phyloP scores from a whole-genome alignment of 139 green algal genomes.

The Haematococcus lacustris region DNA sequence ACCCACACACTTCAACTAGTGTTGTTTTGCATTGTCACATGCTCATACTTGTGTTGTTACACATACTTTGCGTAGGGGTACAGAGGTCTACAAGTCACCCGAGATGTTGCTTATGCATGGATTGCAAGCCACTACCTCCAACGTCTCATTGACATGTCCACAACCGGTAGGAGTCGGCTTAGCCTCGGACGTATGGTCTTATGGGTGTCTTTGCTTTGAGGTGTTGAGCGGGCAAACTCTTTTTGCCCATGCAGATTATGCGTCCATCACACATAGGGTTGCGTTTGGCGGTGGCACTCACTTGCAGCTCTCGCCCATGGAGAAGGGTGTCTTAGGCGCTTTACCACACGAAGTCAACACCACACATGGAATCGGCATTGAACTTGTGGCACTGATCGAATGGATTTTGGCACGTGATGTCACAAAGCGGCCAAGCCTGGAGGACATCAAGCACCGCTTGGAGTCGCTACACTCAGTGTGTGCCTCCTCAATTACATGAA shows the following conservation, averaged over 20 bases:
- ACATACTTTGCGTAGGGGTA: slow-evolving; percentile 39
- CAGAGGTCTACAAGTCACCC: slow-evolving; percentile 73
- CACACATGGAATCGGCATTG: no score
- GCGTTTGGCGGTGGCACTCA: slow-evolving; percentile 19
- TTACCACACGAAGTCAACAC: not conserved
- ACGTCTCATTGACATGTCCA: not conserved
- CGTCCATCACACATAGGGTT: slow-evolving; percentile 33
- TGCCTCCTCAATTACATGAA: no score
- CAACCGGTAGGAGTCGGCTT: slow-evolving; percentile 17
- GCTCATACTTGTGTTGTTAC: not conserved
- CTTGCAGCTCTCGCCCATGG: slow-evolving; percentile 15
- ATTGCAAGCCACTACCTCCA: not conserved
- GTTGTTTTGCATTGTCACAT: not conserved
- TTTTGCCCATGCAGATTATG: slow-evolving; percentile 50
- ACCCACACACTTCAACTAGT: not conserved
- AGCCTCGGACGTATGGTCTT: slow-evolving; percentile 66
- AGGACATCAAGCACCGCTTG: no score
- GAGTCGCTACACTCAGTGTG: no score
- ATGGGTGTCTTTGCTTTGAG: slow-evolving; percentile 79
- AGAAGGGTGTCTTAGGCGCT: slow-evolving; percentile 3
- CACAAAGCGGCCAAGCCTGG: slow-evolving; percentile 36
- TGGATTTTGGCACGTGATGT: slow-evolving; percentile 61
- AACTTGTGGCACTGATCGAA: slow-evolving; percentile 51
- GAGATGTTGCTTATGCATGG: slow-evolving; percentile 76
- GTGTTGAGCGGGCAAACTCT: slow-evolving; percentile 51